Base-by-base conservation (phyloP, 106 monocot genomes). In the Ottelia alismoides region DNA sequence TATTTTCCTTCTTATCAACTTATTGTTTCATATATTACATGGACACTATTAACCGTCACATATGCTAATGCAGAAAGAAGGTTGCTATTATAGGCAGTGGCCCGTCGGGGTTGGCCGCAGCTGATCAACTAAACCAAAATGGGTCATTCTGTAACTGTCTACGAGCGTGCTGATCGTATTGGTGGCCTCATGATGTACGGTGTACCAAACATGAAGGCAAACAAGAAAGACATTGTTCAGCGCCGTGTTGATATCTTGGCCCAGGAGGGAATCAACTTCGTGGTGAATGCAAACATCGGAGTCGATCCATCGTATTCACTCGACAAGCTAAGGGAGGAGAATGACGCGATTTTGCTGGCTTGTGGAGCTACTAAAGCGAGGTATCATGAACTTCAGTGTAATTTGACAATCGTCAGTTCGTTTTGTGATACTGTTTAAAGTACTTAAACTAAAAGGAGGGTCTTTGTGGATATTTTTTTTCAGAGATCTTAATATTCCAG, bases 141-240 rank as follows among this genome's bases (percentile, higher is more conserved):
- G 92, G 92, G 92, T 3, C 92, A 92, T 52, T 70, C 12, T 29
- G 87, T 87, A 22, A 92, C 92, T 30, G 92, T 92, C 28, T 87
- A 65, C 49, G 92, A 92, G 57, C 86, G 92, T 44, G 70, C 92
- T 45, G 92, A 92, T 29, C 86, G 92, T 27, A 80, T 92, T 31
- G 92, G 92, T 12, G 92, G 92, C 43, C 67, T 92, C 53, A 92
- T 92, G 92, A 92, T 92, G 92, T 92, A 92, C 67, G 92, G 92
- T 17, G 92, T 92, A 52, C 92, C 92, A 23, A 92, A 92, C 71
- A 92, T 92, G 92, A 92, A 92, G 61, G 50, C 92, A 3, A 79
- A 83, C 59, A 92, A 92, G 64, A 53, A 71, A 28, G 79, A 68
- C 19, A 47, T 92, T 65, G 92, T 92, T 57, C 83, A 87, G 53